Percentiles rank a stretch among this genome's conserved stretches.
Evolutionary conservation across 371 early-diverging fungal species (phyloP).

Genomic region (Fennellomyces sp.): DNA sequence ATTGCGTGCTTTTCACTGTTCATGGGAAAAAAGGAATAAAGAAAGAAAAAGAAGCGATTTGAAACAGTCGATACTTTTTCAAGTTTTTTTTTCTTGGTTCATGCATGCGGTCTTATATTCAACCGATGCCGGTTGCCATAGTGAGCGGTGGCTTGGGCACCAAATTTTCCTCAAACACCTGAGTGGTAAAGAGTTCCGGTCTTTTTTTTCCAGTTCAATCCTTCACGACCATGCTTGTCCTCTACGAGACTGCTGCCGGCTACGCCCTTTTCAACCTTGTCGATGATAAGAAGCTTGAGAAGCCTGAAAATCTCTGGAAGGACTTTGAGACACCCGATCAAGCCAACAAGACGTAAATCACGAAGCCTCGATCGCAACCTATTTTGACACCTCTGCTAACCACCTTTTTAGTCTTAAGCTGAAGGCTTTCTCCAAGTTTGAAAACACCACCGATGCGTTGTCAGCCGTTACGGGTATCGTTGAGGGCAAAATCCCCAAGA

Average conservation of each 20-base stretch:
- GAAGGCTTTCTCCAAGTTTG: conserved; percentile 94
- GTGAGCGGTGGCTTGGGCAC: background rate
- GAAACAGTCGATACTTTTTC: background rate
- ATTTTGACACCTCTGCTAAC: background rate
- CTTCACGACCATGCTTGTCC: conserved; percentile 70
- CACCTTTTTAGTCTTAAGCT: conserved; percentile 76
- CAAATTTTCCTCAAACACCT: background rate
- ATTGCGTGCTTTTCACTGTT: background rate
- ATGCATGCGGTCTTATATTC: background rate
- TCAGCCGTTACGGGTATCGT: conserved; percentile 93
- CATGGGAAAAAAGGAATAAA: background rate
- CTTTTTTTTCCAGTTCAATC: background rate
- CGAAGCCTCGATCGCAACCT: background rate
- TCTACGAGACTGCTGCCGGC: conserved; percentile 90
- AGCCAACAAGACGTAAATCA: conserved; percentile 76
- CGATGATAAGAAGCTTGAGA: conserved; percentile 78
- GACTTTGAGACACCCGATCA: conserved; percentile 78
- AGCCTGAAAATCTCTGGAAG: conserved; percentile 76
- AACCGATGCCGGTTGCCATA: background rate
- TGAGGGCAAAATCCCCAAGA: conserved; percentile 92
- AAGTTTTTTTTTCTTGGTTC: no score
- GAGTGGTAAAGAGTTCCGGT: background rate
- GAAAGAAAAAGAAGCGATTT: background rate
- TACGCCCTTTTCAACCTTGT: conserved; percentile 88
- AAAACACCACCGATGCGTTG: conserved; percentile 95